phyloP scores from a whole-genome alignment of 768 basidiomycete species.

The Suillus subaureus region DNA sequence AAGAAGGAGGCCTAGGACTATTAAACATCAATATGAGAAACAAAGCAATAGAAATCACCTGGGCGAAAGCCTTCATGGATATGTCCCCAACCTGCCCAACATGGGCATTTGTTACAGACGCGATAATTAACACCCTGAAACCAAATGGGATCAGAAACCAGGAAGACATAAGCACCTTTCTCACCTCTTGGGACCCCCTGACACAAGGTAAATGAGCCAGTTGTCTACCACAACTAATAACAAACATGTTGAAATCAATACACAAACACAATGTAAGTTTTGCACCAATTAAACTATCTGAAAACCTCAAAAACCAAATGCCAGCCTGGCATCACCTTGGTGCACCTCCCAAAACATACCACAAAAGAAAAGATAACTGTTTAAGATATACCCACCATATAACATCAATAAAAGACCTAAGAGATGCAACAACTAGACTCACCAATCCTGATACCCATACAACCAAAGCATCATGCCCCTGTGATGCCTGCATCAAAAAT shows the following conservation, averaged over 20 bases:
- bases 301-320: not conserved
- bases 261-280: not conserved
- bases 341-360: not conserved
- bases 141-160: too few species aligned
- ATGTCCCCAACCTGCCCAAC: fast-evolving
- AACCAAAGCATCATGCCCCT: not conserved
- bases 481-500: not conserved
- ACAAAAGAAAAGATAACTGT: not conserved
- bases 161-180: too few species aligned
- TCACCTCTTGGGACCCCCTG: not conserved
- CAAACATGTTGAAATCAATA: not conserved
- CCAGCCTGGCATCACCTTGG: not conserved
- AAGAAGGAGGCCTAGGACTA: not conserved
- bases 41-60: not conserved
- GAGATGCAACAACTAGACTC: too few species aligned
- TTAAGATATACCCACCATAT: too few species aligned
- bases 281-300: not conserved
- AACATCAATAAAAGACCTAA: too few species aligned
- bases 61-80: conserved; percentile 20
- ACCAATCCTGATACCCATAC: not conserved
- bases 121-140: not conserved
- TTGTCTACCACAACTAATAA: not conserved
- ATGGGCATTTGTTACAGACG: not conserved
- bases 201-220: not conserved
- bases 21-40: not conserved